Conservation (phyloP, 1,284 basidiomycete genomes). For the Paramarasmius palmivorus region DNA sequence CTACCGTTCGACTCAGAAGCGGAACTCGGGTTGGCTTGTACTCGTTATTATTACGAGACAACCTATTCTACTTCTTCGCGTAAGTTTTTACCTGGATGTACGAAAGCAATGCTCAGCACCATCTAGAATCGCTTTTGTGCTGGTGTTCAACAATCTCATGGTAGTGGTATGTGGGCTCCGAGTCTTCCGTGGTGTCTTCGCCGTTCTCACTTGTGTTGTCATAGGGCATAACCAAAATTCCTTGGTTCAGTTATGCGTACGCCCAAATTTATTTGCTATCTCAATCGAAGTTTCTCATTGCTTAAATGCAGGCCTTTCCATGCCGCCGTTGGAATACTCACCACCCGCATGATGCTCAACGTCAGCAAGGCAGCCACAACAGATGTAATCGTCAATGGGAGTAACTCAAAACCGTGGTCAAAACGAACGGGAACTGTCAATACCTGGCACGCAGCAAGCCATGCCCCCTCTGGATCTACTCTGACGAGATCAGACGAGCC, state of each 20-base stretch:
- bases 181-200: background rate
- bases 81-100: constrained; percentile 13
- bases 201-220: background rate
- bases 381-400: background rate
- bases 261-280: background rate
- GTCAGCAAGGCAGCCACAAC: constrained; percentile 32
- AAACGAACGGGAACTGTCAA: background rate
- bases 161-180: constrained; percentile 34
- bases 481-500: background rate
- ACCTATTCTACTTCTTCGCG: constrained; percentile 42
- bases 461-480: background rate
- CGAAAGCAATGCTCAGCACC: background rate
- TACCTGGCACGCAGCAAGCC: background rate
- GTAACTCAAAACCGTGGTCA: no score
- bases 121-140: constrained; percentile 29
- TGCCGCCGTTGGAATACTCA: constrained; percentile 46
- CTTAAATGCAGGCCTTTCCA: constrained; percentile 47
- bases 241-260: constrained; percentile 50
- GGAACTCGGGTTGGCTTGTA: constrained; percentile 24
- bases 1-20: constrained; percentile 21
- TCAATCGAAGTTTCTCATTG: background rate
- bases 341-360: constrained; percentile 44
- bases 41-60: constrained; percentile 35
- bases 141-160: constrained; percentile 46
- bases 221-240: constrained; percentile 41